Evolutionary conservation across 2,329 filamentous ascomycete genomes (phyloP), one percentile per base, ranked within the genome.

Genomic region (Hirsutella minnesotensis): DNA sequence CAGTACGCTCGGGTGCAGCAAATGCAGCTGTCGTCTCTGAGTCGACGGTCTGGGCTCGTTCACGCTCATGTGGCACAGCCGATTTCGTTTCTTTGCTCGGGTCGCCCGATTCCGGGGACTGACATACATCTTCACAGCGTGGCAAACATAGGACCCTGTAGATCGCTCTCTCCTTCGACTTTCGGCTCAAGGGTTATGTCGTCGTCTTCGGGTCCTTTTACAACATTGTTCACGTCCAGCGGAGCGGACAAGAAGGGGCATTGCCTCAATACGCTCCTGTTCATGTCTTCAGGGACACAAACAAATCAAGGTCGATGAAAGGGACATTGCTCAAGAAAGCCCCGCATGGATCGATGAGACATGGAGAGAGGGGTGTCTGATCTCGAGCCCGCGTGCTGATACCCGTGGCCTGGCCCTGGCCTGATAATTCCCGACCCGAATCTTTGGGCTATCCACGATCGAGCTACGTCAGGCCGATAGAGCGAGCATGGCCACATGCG

Each of bases 11-110:
- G n/a, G 22, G 39, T 24, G 24, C 43, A 42, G 22, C 33, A 42
- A 33, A 10, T 16, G 27, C 20, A 39, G 16, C 35, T 4, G 12
- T 20, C 24, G n/a, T 29, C 18, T 42, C 47, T 44, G 46, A 49
- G 40, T 27, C 9, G 16, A 13, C 16, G 30, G 9, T 15, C 13
- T 18, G 29, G n/a, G 15, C n/a, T 35, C 22, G 39, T 16, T 34
- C 16, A n/a, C 22, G 16, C 10, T 35, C 8, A 9, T 35, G 39
- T 24, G 39, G 19, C 30, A 19, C 21, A 7, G 20, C 13, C 34
- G 34, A 21, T 10, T 9, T 36, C 19, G 5, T 18, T 36, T 20
- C 9, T 36, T 36, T 21, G 16, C 18, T 9, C 34, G 9, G 34
- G 5, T 20, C 18, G 5, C 12, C 34, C 34, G 34, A 21, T 21